Evolutionary conservation across 768 basidiomycete genomes (phyloP).

Genomic region (Pisolithus tinctorius): DNA sequence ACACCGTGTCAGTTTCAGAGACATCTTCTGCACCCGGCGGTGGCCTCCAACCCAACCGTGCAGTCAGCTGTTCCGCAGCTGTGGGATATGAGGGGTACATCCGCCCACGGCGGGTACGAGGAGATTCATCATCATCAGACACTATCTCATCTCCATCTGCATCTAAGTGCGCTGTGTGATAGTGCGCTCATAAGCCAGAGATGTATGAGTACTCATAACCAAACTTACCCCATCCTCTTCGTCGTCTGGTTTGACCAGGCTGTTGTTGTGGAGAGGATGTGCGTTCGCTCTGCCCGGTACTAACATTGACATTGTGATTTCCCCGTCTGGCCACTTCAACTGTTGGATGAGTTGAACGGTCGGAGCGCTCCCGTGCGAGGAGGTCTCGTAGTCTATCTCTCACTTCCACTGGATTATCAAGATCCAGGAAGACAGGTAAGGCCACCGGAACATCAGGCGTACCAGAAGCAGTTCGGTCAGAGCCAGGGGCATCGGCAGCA

Average conservation of each 20-base stretch:
- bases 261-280: slow-evolving; percentile 7
- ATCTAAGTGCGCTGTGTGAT: slow-evolving; percentile 28
- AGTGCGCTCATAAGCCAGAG: slow-evolving; percentile 5
- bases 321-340: slow-evolving; percentile 3
- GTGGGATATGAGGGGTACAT: slow-evolving; percentile 25
- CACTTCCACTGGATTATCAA: slow-evolving; percentile 17
- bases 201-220: background rate
- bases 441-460: background rate
- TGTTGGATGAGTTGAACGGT: slow-evolving; percentile 5
- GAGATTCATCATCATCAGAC: slow-evolving; percentile 54
- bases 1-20: slow-evolving; percentile 13
- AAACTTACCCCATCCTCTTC: slow-evolving; percentile 28
- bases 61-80: slow-evolving; percentile 21
- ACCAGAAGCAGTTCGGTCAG: background rate
- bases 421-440: slow-evolving; percentile 12
- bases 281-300: slow-evolving; percentile 6
- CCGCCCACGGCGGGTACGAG: slow-evolving; percentile 45
- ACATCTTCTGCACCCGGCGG: slow-evolving; percentile 14
- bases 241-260: slow-evolving; percentile 18
- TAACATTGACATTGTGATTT: slow-evolving; percentile 1
- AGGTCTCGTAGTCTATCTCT: slow-evolving; percentile 18
- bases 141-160: slow-evolving; percentile 60
- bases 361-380: slow-evolving; percentile 20
- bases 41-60: slow-evolving; percentile 19
- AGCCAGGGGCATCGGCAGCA: background rate